Conservation (phyloP, 2,329 filamentous ascomycete genomes). For the Trichoderma breve region DNA sequence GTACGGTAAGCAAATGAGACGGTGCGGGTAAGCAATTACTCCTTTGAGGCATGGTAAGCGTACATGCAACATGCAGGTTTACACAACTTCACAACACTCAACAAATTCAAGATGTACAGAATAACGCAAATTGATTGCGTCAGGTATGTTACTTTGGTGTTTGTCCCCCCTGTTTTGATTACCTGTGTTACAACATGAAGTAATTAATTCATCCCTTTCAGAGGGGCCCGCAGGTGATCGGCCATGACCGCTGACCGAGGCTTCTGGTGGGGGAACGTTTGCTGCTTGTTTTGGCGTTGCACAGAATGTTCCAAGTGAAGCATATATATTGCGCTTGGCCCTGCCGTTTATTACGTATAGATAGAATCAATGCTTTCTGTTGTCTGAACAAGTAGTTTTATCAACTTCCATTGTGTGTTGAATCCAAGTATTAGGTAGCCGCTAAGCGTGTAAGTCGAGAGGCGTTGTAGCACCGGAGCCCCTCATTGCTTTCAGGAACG, state of each 20-base stretch:
- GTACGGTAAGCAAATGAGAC: neutral
- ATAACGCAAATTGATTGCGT: neutral
- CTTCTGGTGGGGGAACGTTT: neutral
- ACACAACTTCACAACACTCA: neutral
- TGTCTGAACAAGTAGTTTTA: neutral
- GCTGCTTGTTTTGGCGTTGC: neutral
- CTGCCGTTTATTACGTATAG: neutral
- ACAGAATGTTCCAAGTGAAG: neutral
- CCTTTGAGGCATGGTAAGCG: neutral
- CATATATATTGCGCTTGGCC: neutral
- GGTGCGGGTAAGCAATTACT: neutral
- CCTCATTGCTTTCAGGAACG: neutral
- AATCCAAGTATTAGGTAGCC: neutral
- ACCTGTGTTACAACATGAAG: neutral
- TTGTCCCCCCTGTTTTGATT: neutral
- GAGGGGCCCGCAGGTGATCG: neutral
- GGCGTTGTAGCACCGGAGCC: neutral
- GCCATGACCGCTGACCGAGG: slow-evolving; percentile 10
- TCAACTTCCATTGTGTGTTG: neutral
- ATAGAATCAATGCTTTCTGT: neutral
- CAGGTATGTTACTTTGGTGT: neutral
- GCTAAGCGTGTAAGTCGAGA: neutral
- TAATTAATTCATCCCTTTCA: neutral
- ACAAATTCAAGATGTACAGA: neutral
- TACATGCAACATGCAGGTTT: neutral